phyloP scores from a whole-genome alignment of 306 rosid genomes.

The Inga oerstediana region DNA sequence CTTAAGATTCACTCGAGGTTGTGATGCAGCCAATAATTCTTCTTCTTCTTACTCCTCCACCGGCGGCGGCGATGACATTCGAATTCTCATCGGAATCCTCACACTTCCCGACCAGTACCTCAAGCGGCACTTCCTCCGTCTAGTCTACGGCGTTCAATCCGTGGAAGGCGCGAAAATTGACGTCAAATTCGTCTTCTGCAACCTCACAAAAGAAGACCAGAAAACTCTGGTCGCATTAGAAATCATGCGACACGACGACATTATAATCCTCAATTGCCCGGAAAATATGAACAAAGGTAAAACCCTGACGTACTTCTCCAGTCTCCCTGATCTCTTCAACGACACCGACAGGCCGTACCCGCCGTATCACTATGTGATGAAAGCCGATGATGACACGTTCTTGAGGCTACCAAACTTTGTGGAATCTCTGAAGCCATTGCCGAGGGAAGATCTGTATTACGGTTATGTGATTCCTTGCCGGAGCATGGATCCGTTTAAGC shows the following conservation, averaged over 20 bases:
- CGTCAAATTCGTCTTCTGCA: conserved; percentile 88
- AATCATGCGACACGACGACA: conserved; percentile 81
- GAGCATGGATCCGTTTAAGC: conserved; percentile 87
- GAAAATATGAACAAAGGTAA: conserved; percentile 97
- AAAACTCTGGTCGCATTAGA: conserved; percentile 66
- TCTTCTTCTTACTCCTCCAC: conserved; percentile 15
- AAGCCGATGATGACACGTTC: conserved; percentile 80
- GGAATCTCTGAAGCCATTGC: conserved; percentile 61
- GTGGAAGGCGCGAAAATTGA: conserved; percentile 58
- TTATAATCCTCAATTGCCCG: conserved; percentile 80
- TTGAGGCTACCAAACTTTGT: conserved; percentile 67
- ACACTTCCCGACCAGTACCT: conserved; percentile 95
- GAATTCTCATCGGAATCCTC: conserved; percentile 78
- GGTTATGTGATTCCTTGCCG: conserved; percentile 93
- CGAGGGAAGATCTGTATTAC: conserved; percentile 81
- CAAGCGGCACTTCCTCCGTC: conserved; percentile 90
- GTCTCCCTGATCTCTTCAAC: conserved; percentile 66
- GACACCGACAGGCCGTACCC: conserved; percentile 49
- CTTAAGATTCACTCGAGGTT: conserved; percentile 42
- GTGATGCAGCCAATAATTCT: conserved; percentile 36
- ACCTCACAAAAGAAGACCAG: conserved; percentile 90
- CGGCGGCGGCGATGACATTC: conserved; percentile 35
- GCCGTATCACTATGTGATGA: conserved; percentile 90
- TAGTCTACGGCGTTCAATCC: conserved; percentile 77
- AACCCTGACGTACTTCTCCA: conserved; percentile 77